Evolutionary conservation across 1,139 yeast genomes (phyloP).

Genomic region (Yamadazyma dushanensis): DNA sequence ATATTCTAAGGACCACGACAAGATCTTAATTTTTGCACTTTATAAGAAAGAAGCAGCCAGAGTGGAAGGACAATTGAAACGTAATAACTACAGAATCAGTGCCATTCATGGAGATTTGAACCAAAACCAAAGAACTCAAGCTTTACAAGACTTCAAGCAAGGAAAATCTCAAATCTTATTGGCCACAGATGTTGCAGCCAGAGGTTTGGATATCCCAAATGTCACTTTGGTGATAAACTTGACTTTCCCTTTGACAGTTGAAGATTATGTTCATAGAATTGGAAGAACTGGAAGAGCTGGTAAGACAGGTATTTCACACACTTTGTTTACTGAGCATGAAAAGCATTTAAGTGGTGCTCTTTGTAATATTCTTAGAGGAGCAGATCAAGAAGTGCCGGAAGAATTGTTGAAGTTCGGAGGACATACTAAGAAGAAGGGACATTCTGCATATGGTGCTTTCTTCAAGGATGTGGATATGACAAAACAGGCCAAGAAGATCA

Average conservation of each 20-base stretch:
- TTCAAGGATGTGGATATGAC: slow-evolving; percentile 87
- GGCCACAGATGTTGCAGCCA: slow-evolving; percentile 98
- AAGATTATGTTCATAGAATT: slow-evolving; percentile 96
- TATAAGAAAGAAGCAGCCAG: slow-evolving; percentile 96
- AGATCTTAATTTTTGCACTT: slow-evolving; percentile 86
- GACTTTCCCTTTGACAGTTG: slow-evolving; percentile 96
- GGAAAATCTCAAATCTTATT: slow-evolving; percentile 76
- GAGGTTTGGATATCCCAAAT: slow-evolving; percentile 97
- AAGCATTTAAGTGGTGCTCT: slow-evolving; percentile 95
- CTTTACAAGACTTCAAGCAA: slow-evolving; percentile 79
- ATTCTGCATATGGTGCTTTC: slow-evolving; percentile 95
- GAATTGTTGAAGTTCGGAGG: slow-evolving; percentile 94
- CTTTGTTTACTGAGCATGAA: slow-evolving; percentile 94
- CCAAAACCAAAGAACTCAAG: slow-evolving; percentile 89
- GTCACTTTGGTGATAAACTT: slow-evolving; percentile 94
- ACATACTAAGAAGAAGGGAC: slow-evolving; percentile 96
- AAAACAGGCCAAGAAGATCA: slow-evolving; percentile 89
- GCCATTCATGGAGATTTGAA: slow-evolving; percentile 96
- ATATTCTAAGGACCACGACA: slow-evolving; percentile 70
- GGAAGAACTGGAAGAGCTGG: slow-evolving; percentile 99
- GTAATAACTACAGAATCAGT: slow-evolving; percentile 77
- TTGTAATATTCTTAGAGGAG: slow-evolving; percentile 88
- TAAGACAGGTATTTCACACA: slow-evolving; percentile 89
- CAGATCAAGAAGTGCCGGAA: slow-evolving; percentile 95
- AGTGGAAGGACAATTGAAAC: slow-evolving; percentile 71